Evolutionary conservation across 768 basidiomycete genomes (phyloP).

Genomic region (Hortiboletus flavorubellus): DNA sequence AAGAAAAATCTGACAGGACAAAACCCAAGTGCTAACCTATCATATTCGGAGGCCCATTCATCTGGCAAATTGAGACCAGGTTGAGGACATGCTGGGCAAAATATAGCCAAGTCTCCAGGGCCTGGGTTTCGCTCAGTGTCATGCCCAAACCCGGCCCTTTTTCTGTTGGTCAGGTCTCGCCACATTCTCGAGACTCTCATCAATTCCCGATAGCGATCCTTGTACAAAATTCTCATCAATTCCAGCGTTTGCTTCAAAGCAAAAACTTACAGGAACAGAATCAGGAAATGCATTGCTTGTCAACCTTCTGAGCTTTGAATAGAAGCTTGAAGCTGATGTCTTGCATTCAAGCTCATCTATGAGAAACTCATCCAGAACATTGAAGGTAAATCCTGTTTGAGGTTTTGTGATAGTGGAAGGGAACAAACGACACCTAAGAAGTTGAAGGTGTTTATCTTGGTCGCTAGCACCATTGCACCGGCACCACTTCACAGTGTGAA

Average conservation of each 20-base stretch:
- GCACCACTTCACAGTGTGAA: background rate
- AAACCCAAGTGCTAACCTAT: background rate
- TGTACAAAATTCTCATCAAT: background rate
- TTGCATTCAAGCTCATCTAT: constrained; percentile 20
- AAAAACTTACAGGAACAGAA: background rate
- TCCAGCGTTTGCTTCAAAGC: background rate
- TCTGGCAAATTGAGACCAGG: background rate
- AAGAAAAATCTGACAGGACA: too few relatives aligned
- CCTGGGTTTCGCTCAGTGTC: background rate
- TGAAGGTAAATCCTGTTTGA: constrained; percentile 19
- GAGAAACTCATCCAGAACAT: constrained; percentile 19
- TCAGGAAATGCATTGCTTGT: background rate
- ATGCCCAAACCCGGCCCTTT: background rate
- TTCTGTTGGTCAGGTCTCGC: background rate
- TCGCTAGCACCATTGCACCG: background rate
- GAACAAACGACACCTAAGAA: background rate
- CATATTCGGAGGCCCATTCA: background rate
- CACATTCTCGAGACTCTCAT: background rate
- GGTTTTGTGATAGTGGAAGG: constrained; percentile 11
- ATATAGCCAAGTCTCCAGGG: background rate
- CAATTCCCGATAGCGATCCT: background rate
- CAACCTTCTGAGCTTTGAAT: background rate
- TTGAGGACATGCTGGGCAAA: background rate
- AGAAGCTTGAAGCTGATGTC: background rate
- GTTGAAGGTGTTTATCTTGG: background rate